These are phyloP conservation scores for Ceratocystis smalleyi DNA, from an alignment of 2,329 filamentous ascomycete genomes.

Conservation along the genomic window DNA sequence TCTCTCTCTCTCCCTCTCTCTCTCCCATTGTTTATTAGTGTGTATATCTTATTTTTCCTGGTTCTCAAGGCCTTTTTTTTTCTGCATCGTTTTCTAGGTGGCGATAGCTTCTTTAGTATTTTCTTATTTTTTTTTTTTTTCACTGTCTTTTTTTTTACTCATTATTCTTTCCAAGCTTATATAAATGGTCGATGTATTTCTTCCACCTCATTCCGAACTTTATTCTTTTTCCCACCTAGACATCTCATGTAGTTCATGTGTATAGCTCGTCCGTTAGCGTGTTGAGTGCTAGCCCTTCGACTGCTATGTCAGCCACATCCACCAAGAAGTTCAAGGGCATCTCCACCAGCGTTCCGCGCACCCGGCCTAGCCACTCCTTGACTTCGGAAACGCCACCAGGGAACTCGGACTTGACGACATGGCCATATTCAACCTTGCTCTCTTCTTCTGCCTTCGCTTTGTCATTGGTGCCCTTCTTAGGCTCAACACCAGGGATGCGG, in stretches of 20 bases:
- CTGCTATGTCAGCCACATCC: slow-evolving; percentile 68
- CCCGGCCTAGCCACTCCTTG: slow-evolving; percentile 50
- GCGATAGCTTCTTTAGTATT: too few relatives aligned
- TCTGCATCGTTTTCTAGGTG: too few relatives aligned
- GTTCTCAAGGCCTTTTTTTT: too few relatives aligned
- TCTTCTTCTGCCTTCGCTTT: slow-evolving; percentile 32
- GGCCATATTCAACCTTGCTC: slow-evolving; percentile 62
- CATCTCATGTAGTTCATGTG: slow-evolving; percentile 30
- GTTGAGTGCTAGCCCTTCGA: slow-evolving; percentile 61
- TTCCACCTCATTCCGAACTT: not conserved
- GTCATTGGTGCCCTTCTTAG: slow-evolving; percentile 26
- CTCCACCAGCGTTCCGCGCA: slow-evolving; percentile 62
- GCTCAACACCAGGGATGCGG: slow-evolving; percentile 33
- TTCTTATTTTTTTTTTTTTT: too few relatives aligned
- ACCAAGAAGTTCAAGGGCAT: slow-evolving; percentile 84
- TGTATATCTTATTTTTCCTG: too few relatives aligned
- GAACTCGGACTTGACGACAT: slow-evolving; percentile 71
- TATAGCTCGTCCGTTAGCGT: slow-evolving; percentile 57
- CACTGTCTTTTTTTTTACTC: too few relatives aligned
- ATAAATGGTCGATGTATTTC: not conserved
- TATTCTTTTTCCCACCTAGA: not conserved
- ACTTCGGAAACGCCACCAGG: slow-evolving; percentile 55
- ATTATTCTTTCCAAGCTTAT: too few relatives aligned
- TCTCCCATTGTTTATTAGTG: too few relatives aligned
- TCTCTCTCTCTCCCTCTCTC: too few relatives aligned